A percentile compares a stretch with the other conserved stretches of the same genome.
Conservation (phyloP, 768 basidiomycete species). For the Obba rivulosa region DNA sequence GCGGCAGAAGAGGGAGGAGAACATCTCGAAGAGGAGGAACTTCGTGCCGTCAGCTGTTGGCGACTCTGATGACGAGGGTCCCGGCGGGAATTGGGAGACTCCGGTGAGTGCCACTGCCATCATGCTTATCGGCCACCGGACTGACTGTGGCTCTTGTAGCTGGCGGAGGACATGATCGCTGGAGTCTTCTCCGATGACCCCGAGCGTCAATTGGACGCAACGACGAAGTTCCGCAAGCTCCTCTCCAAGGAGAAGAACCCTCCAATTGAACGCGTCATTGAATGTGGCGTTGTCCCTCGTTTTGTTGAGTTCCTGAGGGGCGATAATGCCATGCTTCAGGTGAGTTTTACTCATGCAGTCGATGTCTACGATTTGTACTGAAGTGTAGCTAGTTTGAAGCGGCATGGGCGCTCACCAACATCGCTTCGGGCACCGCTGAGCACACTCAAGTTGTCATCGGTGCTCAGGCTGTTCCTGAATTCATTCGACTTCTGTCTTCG, state of each 20-base stretch:
- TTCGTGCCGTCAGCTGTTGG: conserved; percentile 67
- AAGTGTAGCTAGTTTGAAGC: conserved; percentile 73
- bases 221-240: conserved; percentile 97
- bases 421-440: conserved; percentile 95
- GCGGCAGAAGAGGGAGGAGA: conserved; percentile 96
- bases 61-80: conserved; percentile 92
- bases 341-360: conserved; percentile 20
- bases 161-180: conserved; percentile 87
- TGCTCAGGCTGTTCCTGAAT: conserved; percentile 92
- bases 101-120: conserved; percentile 46
- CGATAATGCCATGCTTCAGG: conserved; percentile 83
- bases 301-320: conserved; percentile 91
- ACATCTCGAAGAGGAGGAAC: conserved; percentile 95
- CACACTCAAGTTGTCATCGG: conserved; percentile 98
- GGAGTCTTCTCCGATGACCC: conserved; percentile 91
- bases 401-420: conserved; percentile 97
- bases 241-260: conserved; percentile 99
- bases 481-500: conserved; percentile 95
- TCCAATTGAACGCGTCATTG: conserved; percentile 96
- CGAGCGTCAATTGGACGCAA: conserved; percentile 92
- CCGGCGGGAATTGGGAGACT: conserved; percentile 65
- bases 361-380: not conserved
- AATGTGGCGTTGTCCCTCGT: conserved; percentile 93
- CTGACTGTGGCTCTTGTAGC: conserved; percentile 32
- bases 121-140: conserved; percentile 9